Evolutionary conservation across 331 rosid genomes (phyloP), one percentile per base, ranked within the genome.

Genomic region (Dryas integrifolia): DNA sequence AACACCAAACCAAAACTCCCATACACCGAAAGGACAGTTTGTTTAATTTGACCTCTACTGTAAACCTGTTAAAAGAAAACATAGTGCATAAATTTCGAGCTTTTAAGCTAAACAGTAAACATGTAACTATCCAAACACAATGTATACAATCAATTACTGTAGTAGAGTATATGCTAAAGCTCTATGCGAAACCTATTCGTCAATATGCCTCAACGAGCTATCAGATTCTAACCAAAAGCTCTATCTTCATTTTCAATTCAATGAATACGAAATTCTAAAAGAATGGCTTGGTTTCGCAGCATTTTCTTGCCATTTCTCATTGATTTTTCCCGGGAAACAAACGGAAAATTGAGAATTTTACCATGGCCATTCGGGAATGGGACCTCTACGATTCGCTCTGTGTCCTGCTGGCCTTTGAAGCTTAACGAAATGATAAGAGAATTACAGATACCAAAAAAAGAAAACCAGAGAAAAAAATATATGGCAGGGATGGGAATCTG

Each of bases 1-100:
- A 88, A 86, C 76, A 94, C 80, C 75, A 85, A 86, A 69, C 98
- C 98, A 59, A 91, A 78, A 85, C 97, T 89, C 85, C 85, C 88
- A 80, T 85, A 89, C 63, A 82, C 89, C 91, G 84, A 75, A 51
- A 82, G 74, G 70, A 86, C 80, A 77, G 78, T 63, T 65, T 84
- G 50, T 69, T 74, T 83, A 48, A 18, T 35, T 40, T 73, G 88
- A 70, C 58, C 70, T 79, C 80, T 83, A 56, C 70, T 41, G 69
- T 85, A 88, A 75, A 70, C 84, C 97, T 91, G 86, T 74, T 73
- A 5, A 69, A 30, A 79, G 45, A 74, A 41, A 70, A 73, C 38
- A 64, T 24, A 57, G 8, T 64, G 14, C 9, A 57, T 55, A 30
- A 73, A 51, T 47, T 50, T 38, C 58, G 16, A 73, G 9, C 35